Percentiles rank a stretch among this genome's conserved stretches.
These are phyloP conservation scores for Heliamphora exappendiculata DNA, from an alignment of 148 eudicot species.

Conservation along the genomic window DNA sequence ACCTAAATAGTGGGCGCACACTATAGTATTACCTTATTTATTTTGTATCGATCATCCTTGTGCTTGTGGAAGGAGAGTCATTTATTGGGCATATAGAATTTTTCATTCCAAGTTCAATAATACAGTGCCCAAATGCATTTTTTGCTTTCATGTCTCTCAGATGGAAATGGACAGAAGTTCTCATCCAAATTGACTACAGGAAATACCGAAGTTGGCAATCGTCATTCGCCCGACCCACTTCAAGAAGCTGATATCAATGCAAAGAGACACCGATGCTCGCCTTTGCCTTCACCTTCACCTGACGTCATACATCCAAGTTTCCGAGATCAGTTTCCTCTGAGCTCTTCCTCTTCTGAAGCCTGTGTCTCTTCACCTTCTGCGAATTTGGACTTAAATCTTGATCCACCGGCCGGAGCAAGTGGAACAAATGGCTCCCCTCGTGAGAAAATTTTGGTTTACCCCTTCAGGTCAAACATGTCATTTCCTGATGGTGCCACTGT, in stretches of 20 bases:
- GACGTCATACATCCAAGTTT: neutral
- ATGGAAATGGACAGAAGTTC: neutral
- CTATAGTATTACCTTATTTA: too few relatives aligned
- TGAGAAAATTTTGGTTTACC: slow-evolving; percentile 24
- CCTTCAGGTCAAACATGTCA: slow-evolving; percentile 14
- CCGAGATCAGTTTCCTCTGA: slow-evolving; percentile 6
- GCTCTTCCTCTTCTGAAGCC: neutral
- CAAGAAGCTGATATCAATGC: neutral
- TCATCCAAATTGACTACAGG: neutral
- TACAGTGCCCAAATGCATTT: neutral
- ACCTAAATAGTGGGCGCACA: too few relatives aligned
- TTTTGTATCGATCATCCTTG: neutral
- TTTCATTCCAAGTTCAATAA: neutral
- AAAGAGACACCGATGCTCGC: slow-evolving; percentile 18
- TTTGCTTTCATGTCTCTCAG: neutral
- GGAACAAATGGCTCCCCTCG: neutral
- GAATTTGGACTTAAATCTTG: neutral
- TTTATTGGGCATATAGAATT: neutral
- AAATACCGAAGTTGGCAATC: neutral
- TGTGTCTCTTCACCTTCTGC: neutral
- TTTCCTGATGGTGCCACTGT: slow-evolving; percentile 25
- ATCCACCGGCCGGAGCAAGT: neutral
- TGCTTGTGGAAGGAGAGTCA: neutral
- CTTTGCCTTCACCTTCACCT: neutral
- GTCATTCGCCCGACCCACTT: neutral